Evolutionary conservation across 2,329 filamentous ascomycete species (phyloP).

Genomic region (Colletotrichum tabaci): DNA sequence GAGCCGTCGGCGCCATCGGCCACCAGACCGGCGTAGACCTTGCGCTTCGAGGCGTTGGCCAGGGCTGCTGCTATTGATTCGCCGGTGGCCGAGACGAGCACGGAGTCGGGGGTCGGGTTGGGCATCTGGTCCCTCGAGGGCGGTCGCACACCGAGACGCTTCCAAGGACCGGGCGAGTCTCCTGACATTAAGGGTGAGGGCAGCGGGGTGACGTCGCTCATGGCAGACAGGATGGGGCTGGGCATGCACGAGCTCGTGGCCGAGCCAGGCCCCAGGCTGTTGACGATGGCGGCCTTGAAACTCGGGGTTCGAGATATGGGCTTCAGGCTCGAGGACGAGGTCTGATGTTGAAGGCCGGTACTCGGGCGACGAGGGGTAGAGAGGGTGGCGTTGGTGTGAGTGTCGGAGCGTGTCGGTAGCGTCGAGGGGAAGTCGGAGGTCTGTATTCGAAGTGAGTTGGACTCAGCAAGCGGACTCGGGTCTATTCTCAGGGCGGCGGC

Average conservation of each 20-base stretch:
- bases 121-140: slow-evolving; percentile 62
- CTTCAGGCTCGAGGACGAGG: slow-evolving; percentile 62
- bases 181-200: slow-evolving; percentile 80
- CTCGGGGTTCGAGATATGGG: slow-evolving; percentile 73
- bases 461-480: slow-evolving; percentile 35
- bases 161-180: slow-evolving; percentile 79
- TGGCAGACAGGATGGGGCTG: slow-evolving; percentile 81
- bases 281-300: slow-evolving; percentile 69
- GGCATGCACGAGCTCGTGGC: slow-evolving; percentile 78
- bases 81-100: slow-evolving; percentile 65
- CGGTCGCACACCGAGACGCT: slow-evolving; percentile 64
- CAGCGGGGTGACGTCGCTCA: slow-evolving; percentile 84
- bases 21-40: slow-evolving; percentile 66
- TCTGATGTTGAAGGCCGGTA: slow-evolving; percentile 54
- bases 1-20: slow-evolving; percentile 48
- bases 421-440: slow-evolving; percentile 51
- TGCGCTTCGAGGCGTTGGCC: slow-evolving; percentile 69
- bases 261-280: slow-evolving; percentile 65
- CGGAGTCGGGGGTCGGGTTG: slow-evolving; percentile 59
- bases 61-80: slow-evolving; percentile 68
- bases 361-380: slow-evolving; percentile 47
- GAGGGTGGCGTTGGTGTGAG: slow-evolving; percentile 49
- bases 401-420: slow-evolving; percentile 48
- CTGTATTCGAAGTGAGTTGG: slow-evolving; percentile 54
- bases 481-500: slow-evolving; percentile 8